phyloP scores from a whole-genome alignment of 225 moss, liverwort and hornwort species.

The Polytrichum commune region DNA sequence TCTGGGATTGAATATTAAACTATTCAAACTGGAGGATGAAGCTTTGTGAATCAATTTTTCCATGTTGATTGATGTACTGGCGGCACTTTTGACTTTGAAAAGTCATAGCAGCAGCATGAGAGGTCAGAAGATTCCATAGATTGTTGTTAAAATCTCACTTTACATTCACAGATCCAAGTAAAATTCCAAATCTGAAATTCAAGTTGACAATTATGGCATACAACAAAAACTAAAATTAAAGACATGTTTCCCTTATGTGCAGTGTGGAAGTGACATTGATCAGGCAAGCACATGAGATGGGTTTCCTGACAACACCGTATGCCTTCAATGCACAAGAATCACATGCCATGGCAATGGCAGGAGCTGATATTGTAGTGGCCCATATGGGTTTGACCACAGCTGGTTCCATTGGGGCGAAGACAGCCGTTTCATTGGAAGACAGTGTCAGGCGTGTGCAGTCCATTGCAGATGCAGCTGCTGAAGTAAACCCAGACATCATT shows the following conservation, averaged over 20 bases:
- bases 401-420: constrained; percentile 88
- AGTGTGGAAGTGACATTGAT: constrained; percentile 96
- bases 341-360: constrained; percentile 91
- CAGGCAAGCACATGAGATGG: constrained; percentile 88
- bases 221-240: no score
- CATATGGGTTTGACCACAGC: constrained; percentile 98
- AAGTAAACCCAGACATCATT: constrained; percentile 72
- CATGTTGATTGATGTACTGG: no score
- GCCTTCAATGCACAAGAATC: constrained; percentile 81
- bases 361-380: constrained; percentile 91
- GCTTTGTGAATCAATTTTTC: no score
- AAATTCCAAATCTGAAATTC: no score
- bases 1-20: no score
- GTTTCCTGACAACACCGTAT: constrained; percentile 86
- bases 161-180: no score
- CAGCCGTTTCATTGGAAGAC: constrained; percentile 72
- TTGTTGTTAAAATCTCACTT: no score
- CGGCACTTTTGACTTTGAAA: no score
- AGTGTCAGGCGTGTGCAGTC: constrained; percentile 78
- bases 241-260: constrained; percentile 6
- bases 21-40: no score
- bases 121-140: no score
- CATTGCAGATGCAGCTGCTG: constrained; percentile 77
- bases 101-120: no score
- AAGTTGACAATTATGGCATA: no score